phyloP scores from a whole-genome alignment of 139 green algal species.

The Volvox reticuliferus region DNA sequence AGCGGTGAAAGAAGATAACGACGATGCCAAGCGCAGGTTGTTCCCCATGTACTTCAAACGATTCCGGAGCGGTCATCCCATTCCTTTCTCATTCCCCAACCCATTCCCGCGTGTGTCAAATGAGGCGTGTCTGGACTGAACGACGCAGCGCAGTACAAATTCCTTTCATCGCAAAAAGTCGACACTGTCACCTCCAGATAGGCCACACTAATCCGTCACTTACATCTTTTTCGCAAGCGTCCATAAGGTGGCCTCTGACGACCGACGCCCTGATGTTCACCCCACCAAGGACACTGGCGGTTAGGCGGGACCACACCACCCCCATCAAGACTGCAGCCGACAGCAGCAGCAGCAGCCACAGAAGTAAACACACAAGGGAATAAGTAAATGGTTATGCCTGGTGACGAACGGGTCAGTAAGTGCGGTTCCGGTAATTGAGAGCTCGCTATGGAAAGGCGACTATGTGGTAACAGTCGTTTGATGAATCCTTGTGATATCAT shows the following conservation, averaged over 20 bases:
- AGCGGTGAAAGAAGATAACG: too few species aligned
- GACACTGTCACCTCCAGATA: not conserved
- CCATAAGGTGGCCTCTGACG: not conserved
- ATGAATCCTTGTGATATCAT: not conserved
- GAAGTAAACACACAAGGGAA: not conserved
- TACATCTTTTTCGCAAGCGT: slow-evolving; percentile 39
- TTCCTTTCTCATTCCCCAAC: not conserved
- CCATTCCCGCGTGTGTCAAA: not conserved
- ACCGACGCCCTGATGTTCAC: not conserved
- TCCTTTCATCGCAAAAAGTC: not conserved
- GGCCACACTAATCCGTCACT: not conserved
- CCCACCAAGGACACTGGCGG: not conserved
- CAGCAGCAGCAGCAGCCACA: not conserved
- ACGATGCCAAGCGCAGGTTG: too few species aligned
- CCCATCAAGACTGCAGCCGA: slow-evolving; percentile 33
- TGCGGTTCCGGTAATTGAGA: not conserved
- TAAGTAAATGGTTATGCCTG: not conserved
- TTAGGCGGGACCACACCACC: slow-evolving; percentile 3
- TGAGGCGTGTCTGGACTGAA: not conserved
- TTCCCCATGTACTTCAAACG: too few species aligned
- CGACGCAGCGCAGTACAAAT: not conserved
- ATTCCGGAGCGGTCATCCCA: too few species aligned
- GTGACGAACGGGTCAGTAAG: not conserved
- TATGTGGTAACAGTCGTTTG: not conserved
- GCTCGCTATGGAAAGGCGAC: not conserved